A percentile compares a stretch with the other conserved stretches of the same genome.
Evolutionary conservation across 2,329 filamentous ascomycete species (phyloP).

Genomic region (Lachnellula subtilissima): DNA sequence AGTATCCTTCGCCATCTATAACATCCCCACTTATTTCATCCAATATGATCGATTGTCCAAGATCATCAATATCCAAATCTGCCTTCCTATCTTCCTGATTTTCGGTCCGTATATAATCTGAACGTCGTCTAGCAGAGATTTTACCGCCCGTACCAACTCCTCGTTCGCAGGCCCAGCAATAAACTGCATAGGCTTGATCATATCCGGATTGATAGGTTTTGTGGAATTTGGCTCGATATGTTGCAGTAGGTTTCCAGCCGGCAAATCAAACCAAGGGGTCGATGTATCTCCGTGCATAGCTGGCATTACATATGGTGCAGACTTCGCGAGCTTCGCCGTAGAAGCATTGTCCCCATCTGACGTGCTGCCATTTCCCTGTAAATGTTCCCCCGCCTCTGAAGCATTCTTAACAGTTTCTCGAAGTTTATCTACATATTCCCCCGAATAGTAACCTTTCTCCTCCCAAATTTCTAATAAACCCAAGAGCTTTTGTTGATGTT

Average conservation of each 20-base stretch:
- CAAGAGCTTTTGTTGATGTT: slow-evolving; percentile 60
- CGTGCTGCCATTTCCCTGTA: slow-evolving; percentile 16
- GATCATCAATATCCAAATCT: slow-evolving; percentile 62
- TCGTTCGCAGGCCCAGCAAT: slow-evolving; percentile 63
- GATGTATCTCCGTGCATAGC: slow-evolving; percentile 70
- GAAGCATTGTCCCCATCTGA: slow-evolving; percentile 27
- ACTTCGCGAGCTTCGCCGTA: slow-evolving; percentile 50
- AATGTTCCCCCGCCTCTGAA: slow-evolving; percentile 26
- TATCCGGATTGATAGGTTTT: slow-evolving; percentile 64
- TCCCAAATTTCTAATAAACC: slow-evolving; percentile 67
- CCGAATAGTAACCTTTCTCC: slow-evolving; percentile 57
- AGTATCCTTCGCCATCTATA: slow-evolving; percentile 68
- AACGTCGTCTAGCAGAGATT: slow-evolving; percentile 63
- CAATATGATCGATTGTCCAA: slow-evolving; percentile 64
- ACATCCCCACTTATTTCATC: slow-evolving; percentile 62
- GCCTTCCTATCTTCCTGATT: slow-evolving; percentile 46
- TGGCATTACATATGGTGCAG: slow-evolving; percentile 67
- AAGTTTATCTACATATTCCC: slow-evolving; percentile 52
- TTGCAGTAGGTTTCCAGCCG: slow-evolving; percentile 75
- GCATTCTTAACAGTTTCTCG: slow-evolving; percentile 50
- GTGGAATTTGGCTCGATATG: slow-evolving; percentile 73
- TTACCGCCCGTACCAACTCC: slow-evolving; percentile 62
- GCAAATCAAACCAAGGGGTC: slow-evolving; percentile 75
- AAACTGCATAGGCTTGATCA: slow-evolving; percentile 69
- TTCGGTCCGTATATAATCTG: slow-evolving; percentile 58